A percentile compares a stretch with the other conserved stretches of the same genome.
Evolutionary conservation across 169 alveolate species (phyloP).

Genomic region (Hammondia hammondi): DNA sequence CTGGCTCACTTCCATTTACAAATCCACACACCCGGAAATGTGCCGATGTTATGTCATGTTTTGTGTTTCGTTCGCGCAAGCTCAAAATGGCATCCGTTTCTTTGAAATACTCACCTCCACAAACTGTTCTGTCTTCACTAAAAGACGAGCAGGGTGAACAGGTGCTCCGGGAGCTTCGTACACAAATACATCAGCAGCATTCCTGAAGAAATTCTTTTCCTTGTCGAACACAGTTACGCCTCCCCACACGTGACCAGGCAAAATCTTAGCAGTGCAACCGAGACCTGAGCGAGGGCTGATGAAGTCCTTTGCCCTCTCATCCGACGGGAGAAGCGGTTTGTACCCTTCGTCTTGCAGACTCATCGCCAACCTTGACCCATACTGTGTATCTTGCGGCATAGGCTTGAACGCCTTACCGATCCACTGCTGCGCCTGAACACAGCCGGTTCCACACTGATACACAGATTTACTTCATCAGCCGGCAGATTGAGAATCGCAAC

Average conservation of each 20-base stretch:
- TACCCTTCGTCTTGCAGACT: conserved; percentile 27
- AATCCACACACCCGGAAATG: too few species aligned
- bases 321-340: background rate
- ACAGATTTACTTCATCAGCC: background rate
- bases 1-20: too few species aligned
- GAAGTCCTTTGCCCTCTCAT: background rate
- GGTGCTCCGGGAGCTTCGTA: background rate
- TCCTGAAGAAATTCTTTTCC: background rate
- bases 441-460: background rate
- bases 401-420: conserved; percentile 5
- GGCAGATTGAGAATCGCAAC: too few species aligned
- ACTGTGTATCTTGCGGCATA: conserved; percentile 2
- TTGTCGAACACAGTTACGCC: conserved; percentile 13
- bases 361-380: background rate
- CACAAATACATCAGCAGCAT: conserved; percentile 16
- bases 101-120: conserved; percentile 4
- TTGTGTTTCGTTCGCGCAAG: background rate
- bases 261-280: background rate
- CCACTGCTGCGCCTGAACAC: conserved; percentile 2
- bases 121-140: background rate
- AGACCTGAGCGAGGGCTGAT: background rate
- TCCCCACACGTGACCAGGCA: conserved; percentile 39
- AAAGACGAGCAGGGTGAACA: background rate
- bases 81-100: background rate
- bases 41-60: background rate